These are phyloP conservation scores for Flagelloscypha sp. DNA, from an alignment of 768 basidiomycete genomes.

Conservation along the genomic window DNA sequence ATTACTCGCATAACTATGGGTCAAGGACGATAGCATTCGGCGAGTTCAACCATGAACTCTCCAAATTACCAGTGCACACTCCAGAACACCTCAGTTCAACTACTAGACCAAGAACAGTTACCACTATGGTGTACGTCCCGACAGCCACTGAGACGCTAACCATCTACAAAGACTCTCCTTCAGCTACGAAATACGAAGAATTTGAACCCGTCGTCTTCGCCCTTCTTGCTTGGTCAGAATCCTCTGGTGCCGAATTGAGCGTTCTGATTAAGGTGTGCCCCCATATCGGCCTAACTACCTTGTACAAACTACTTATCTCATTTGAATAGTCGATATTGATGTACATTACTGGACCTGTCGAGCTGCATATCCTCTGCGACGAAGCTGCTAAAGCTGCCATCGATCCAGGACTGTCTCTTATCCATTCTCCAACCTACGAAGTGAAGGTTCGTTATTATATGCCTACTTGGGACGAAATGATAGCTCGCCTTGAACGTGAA, in stretches of 20 bases:
- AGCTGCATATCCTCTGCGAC: slow-evolving; percentile 39
- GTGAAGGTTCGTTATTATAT: slow-evolving; percentile 35
- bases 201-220: slow-evolving; percentile 30
- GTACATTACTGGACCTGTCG: slow-evolving; percentile 29
- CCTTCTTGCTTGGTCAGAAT: slow-evolving; percentile 35
- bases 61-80: no score
- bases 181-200: no score
- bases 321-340: slow-evolving; percentile 28
- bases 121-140: no score
- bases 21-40: no score
- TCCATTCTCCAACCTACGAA: slow-evolving; percentile 28
- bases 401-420: slow-evolving; percentile 27
- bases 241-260: slow-evolving; percentile 34
- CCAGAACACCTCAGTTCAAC: no score
- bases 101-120: no score
- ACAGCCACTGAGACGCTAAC: no score
- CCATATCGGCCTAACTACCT: no score
- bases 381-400: slow-evolving; percentile 30
- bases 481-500: slow-evolving; percentile 36
- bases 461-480: slow-evolving; percentile 31
- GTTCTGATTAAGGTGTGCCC: slow-evolving; percentile 32
- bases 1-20: no score
- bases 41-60: no score
- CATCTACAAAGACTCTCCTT: no score
- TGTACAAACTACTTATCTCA: slow-evolving; percentile 4